A percentile compares a stretch with the other conserved stretches of the same genome.
Evolutionary conservation across 495 filamentous ascomycete genomes (phyloP).

Genomic region (Rhizodiscina lignyota): DNA sequence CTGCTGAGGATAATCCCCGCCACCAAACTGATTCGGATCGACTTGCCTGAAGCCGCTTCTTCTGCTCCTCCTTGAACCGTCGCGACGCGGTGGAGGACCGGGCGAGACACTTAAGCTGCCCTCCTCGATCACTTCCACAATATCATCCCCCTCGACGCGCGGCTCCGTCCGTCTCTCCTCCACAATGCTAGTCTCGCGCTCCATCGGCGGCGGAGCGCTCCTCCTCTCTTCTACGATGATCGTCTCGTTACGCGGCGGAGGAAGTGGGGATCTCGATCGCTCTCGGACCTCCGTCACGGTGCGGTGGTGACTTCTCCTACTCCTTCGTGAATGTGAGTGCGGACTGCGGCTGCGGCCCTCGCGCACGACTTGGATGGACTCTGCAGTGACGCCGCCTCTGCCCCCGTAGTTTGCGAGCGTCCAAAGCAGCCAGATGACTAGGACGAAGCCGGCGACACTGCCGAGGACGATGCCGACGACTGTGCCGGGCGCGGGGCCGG

Average conservation of each 20-base stretch:
- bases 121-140: constrained; percentile 27
- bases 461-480: constrained; percentile 78
- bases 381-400: constrained; percentile 10
- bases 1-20: constrained; percentile 1
- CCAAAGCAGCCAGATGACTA: constrained; percentile 58
- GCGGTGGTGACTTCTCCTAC: constrained; percentile 10
- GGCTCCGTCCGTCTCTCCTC: constrained; percentile 9
- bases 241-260: constrained; percentile 14
- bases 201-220: constrained; percentile 6
- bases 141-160: constrained; percentile 24
- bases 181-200: no score
- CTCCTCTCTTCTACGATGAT: constrained; percentile 20
- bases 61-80: constrained; percentile 13
- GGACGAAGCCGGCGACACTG: constrained; percentile 62
- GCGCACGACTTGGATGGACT: constrained; percentile 7
- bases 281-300: constrained; percentile 18
- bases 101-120: no score
- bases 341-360: constrained; percentile 3
- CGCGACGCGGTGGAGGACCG: constrained; percentile 13
- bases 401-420: constrained; percentile 9
- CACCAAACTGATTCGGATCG: neutral
- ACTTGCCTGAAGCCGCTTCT: constrained; percentile 21
- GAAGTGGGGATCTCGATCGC: constrained; percentile 13
- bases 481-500: constrained; percentile 46
- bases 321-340: constrained; percentile 4